phyloP scores from a whole-genome alignment of 2,329 filamentous ascomycete genomes.

The Ascochyta clinopodiicola region DNA sequence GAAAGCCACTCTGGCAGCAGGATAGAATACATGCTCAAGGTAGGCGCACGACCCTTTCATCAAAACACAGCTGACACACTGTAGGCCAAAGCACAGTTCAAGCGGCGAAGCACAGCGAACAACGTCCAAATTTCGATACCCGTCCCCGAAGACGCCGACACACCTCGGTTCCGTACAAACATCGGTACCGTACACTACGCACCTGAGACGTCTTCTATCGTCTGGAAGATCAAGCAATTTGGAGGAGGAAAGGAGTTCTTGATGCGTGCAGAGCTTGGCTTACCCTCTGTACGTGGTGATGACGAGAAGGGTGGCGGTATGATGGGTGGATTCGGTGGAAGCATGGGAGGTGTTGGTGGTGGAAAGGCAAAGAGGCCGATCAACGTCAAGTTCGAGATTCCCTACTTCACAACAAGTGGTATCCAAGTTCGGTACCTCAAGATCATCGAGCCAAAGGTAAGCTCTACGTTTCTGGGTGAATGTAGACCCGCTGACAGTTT shows the following conservation, averaged over 20 bases:
- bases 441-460: conserved; percentile 98
- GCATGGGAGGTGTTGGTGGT: conserved; percentile 84
- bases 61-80: conserved; percentile 12
- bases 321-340: conserved; percentile 96
- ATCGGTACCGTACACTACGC: conserved; percentile 97
- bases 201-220: conserved; percentile 94
- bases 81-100: conserved; percentile 92
- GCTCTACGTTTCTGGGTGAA: conserved; percentile 28
- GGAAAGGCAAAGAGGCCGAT: conserved; percentile 95
- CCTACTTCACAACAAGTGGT: conserved; percentile 99
- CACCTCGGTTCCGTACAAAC: conserved; percentile 94
- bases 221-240: conserved; percentile 99
- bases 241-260: conserved; percentile 98
- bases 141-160: conserved; percentile 95
- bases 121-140: conserved; percentile 98
- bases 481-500: conserved; percentile 14
- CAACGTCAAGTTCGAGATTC: conserved; percentile 99
- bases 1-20: conserved; percentile 94
- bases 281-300: conserved; percentile 92
- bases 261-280: conserved; percentile 94
- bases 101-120: conserved; percentile 95
- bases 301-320: conserved; percentile 96
- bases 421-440: conserved; percentile 99
- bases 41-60: conserved; percentile 29
- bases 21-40: conserved; percentile 98